A percentile compares a stretch with the other conserved stretches of the same genome.
phyloP scores from a whole-genome alignment of 176 grass and related monocot species.

The Raddia distichophylla region DNA sequence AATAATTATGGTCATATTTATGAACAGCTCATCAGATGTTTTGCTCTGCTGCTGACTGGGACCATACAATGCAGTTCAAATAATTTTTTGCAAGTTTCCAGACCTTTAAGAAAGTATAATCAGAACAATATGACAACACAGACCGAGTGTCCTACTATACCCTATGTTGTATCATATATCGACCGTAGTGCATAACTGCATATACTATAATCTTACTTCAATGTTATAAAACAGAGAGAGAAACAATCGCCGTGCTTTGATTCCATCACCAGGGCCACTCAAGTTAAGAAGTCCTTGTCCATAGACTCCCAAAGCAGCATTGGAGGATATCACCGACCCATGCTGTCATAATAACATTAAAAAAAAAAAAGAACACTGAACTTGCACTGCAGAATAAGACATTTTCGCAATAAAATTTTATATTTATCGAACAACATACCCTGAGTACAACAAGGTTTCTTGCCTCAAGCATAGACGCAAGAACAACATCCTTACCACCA shows the following conservation, averaged over 20 bases:
- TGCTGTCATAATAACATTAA: constrained; percentile 60
- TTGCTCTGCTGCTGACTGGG: neutral
- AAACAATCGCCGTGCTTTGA: constrained; percentile 84
- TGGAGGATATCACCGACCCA: constrained; percentile 91
- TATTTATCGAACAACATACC: constrained; percentile 48
- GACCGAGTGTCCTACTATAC: constrained; percentile 7
- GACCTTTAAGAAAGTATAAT: constrained; percentile 4
- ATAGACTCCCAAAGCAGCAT: constrained; percentile 94
- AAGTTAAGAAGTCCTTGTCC: constrained; percentile 99
- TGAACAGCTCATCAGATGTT: neutral
- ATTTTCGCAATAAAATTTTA: constrained; percentile 34
- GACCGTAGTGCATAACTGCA: constrained; percentile 4
- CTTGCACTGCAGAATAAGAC: constrained; percentile 16
- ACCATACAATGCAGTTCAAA: constrained; percentile 4
- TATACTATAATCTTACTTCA: constrained; percentile 70
- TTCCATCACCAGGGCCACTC: constrained; percentile 90
- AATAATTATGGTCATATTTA: neutral
- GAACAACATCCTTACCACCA: constrained; percentile 77
- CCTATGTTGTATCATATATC: constrained; percentile 14
- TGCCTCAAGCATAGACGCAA: constrained; percentile 90
- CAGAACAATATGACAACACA: constrained; percentile 7
- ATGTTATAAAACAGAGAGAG: constrained; percentile 98
- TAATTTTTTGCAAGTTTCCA: neutral
- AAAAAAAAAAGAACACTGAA: constrained; percentile 30
- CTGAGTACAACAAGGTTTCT: constrained; percentile 96